Conservation (phyloP, 352 stramenopile species). For the Poterioochromonas sp. region DNA sequence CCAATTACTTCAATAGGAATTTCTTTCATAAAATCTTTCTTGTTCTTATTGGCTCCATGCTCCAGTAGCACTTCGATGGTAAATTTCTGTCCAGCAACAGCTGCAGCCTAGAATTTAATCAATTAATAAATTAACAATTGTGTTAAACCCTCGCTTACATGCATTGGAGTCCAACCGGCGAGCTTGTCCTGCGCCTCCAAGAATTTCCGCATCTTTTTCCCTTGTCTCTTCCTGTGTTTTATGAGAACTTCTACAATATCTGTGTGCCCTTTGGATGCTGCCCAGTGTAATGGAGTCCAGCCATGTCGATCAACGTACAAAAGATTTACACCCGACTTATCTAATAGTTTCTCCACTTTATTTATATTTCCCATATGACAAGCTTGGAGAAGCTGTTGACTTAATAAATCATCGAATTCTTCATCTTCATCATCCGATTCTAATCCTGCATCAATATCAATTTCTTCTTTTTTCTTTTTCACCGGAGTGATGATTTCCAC, state of each 20-base stretch:
- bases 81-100: not conserved
- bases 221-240: not conserved
- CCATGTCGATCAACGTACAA: conserved; percentile 12
- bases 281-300: conserved; percentile 14
- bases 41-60: not conserved
- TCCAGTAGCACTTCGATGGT: not conserved
- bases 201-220: not conserved
- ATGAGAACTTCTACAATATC: not conserved
- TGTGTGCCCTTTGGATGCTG: not conserved
- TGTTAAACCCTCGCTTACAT: not conserved
- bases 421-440: not conserved
- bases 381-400: not conserved
- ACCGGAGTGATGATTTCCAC: not conserved
- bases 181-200: not conserved
- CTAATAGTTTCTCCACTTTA: not conserved
- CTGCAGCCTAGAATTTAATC: not conserved
- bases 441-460: not conserved
- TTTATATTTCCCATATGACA: not conserved
- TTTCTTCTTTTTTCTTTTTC: not conserved
- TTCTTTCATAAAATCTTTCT: not conserved
- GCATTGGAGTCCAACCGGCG: conserved; percentile 8
- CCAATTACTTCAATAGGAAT: not conserved
- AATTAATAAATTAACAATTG: not conserved
- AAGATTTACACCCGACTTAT: not conserved
- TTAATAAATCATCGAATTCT: not conserved